Conservation (phyloP, 495 filamentous ascomycete species). For the Letharia lupina region DNA sequence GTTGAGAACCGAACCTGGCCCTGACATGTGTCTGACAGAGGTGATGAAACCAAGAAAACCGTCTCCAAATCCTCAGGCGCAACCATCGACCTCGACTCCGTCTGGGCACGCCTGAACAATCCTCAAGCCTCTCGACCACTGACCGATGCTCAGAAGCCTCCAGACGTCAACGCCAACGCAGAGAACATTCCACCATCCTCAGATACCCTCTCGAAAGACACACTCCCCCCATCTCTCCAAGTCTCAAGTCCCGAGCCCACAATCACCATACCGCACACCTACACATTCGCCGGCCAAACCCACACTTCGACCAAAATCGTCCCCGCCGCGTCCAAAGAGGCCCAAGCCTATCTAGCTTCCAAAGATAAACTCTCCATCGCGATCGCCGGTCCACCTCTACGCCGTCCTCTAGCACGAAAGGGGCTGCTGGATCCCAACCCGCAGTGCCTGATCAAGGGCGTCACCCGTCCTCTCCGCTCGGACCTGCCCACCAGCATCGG, state of each 20-base stretch:
- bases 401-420: conserved; percentile 62
- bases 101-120: conserved; percentile 76
- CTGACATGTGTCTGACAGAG: background rate
- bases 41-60: conserved; percentile 58
- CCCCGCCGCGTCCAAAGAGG: conserved; percentile 69
- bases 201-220: conserved; percentile 16
- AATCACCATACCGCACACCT: conserved; percentile 79
- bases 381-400: conserved; percentile 34
- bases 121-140: conserved; percentile 25
- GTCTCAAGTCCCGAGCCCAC: conserved; percentile 36
- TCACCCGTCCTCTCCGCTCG: conserved; percentile 10
- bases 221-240: conserved; percentile 1
- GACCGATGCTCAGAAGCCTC: conserved; percentile 9
- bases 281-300: conserved; percentile 82
- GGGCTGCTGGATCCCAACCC: conserved; percentile 75
- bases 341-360: conserved; percentile 61
- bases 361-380: conserved; percentile 37
- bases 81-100: conserved; percentile 79
- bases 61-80: conserved; percentile 55
- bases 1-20: background rate
- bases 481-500: conserved; percentile 32
- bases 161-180: conserved; percentile 26
- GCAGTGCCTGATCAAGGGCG: conserved; percentile 35
- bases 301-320: conserved; percentile 79
- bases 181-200: conserved; percentile 15